phyloP scores from a whole-genome alignment of 1,284 basidiomycete species.

The Bondarzewia mesenterica region DNA sequence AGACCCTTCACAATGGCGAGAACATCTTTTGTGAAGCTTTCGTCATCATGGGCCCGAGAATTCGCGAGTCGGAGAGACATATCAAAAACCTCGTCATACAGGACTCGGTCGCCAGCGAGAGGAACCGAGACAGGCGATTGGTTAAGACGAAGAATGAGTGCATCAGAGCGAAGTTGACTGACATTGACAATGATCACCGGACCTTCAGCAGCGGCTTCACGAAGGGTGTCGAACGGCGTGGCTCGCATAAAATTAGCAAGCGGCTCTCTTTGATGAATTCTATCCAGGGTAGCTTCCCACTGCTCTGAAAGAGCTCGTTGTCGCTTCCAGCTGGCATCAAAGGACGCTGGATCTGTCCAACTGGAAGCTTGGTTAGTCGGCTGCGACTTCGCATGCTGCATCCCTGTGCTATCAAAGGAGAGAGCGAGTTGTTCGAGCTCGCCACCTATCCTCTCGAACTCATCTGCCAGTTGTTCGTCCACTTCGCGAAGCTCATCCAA shows the following conservation, averaged over 20 bases:
- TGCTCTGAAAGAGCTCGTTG: slow-evolving; percentile 16
- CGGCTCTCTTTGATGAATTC: slow-evolving; percentile 20
- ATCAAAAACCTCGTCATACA: not conserved
- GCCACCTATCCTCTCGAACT: slow-evolving; percentile 16
- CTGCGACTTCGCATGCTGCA: too few species aligned
- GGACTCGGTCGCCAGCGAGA: too few species aligned
- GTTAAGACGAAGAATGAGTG: slow-evolving; percentile 16
- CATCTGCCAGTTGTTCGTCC: slow-evolving; percentile 15
- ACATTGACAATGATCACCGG: slow-evolving; percentile 28
- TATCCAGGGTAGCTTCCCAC: slow-evolving; percentile 15
- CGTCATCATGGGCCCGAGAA: not conserved
- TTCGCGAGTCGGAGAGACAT: not conserved
- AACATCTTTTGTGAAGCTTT: not conserved
- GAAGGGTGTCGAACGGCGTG: slow-evolving; percentile 18
- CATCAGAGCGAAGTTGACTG: slow-evolving; percentile 18
- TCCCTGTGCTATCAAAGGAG: not conserved
- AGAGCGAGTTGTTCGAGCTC: slow-evolving; percentile 2
- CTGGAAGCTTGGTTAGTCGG: too few species aligned
- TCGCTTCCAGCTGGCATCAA: slow-evolving; percentile 12
- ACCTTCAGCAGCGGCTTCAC: slow-evolving; percentile 21
- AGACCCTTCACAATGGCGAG: slow-evolving; percentile 18
- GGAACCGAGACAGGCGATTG: too few species aligned
- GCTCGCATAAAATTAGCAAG: slow-evolving; percentile 19
- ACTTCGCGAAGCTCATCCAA: slow-evolving; percentile 15
- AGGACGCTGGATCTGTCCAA: slow-evolving; percentile 8